These are phyloP conservation scores for Henckelia pumila DNA, from an alignment of 257 asterid species.

Conservation along the genomic window DNA sequence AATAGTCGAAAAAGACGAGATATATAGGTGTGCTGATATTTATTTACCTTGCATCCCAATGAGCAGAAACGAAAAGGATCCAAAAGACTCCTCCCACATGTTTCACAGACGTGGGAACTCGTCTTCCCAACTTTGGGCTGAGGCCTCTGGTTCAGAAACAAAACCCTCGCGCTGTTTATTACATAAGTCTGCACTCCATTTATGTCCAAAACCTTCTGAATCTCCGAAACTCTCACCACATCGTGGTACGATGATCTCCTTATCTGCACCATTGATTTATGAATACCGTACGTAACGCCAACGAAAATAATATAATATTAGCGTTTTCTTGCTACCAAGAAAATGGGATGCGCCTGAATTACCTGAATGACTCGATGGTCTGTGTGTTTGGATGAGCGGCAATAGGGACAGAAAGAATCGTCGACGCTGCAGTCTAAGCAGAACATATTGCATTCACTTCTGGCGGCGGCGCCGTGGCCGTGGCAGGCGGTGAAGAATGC, in stretches of 20 bases:
- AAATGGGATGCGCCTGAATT: not conserved
- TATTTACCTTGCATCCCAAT: conserved; percentile 97
- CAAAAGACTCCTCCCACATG: conserved; percentile 81
- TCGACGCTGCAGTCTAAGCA: conserved; percentile 74
- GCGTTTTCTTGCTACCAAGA: not conserved
- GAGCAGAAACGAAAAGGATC: conserved; percentile 91
- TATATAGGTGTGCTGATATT: no score
- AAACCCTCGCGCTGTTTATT: conserved; percentile 93
- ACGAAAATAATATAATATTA: not conserved
- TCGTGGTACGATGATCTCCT: conserved; percentile 96
- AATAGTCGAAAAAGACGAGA: no score
- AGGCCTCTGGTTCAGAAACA: conserved; percentile 88
- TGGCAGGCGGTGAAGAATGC: conserved; percentile 68
- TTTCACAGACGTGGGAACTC: conserved; percentile 75
- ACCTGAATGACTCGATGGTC: conserved; percentile 98
- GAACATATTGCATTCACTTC: conserved; percentile 85
- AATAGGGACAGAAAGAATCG: conserved; percentile 73
- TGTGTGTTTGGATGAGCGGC: conserved; percentile 74
- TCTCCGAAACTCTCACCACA: conserved; percentile 94
- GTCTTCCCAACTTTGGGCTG: conserved; percentile 82
- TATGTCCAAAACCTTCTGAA: conserved; percentile 79
- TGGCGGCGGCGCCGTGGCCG: conserved; percentile 75
- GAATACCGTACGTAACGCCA: not conserved
- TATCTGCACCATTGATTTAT: conserved; percentile 37
- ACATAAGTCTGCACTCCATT: conserved; percentile 92